Evolutionary conservation across 306 rosid genomes (phyloP), one percentile per base, ranked within the genome.

Genomic region (Dryas alaskensis): DNA sequence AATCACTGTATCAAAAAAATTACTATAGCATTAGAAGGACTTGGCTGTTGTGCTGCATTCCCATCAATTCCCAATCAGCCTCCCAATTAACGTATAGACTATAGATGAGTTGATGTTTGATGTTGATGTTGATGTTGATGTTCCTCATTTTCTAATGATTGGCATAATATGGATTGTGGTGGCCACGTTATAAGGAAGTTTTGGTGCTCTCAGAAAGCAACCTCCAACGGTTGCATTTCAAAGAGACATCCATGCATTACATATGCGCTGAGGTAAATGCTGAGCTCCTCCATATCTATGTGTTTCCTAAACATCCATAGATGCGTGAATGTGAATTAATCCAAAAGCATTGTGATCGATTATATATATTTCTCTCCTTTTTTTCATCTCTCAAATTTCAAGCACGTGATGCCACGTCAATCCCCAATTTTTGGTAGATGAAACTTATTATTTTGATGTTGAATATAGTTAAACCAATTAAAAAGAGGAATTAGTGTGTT

Each of bases 351-450:
- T 51, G 19, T 6, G 7, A 52, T 31, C 2, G 37, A 31, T 31
- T 31, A 31, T 31, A 31, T 31, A 31, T 31, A 52, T 52, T 52
- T 51, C 22, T 22, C n/a, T 19, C 14, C 17, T 16, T n/a, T 3
- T 31, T 31, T n/a, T 14, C 14, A 14, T 7, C 9, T 40, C 25
- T 13, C 45, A 19, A 43, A 25, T 69, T 75, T 68, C 80, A 73
- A 73, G 72, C 79, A 59, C 51, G 49, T 54, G 64, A 71, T 47
- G 79, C 70, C 61, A 72, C 67, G 58, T 68, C 78, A 62, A 69
- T 70, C 78, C 81, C 81, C 75, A 80, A 74, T 49, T 74, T 47
- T 76, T 46, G 75, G 83, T 75, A 47, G 58, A 61, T 58, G 16
- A 51, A 80, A 27, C 37, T 31, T 31, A 27, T 27, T 31, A 31